Conservation (phyloP, 164 flowering plant species). For the Umbellularia californica region DNA sequence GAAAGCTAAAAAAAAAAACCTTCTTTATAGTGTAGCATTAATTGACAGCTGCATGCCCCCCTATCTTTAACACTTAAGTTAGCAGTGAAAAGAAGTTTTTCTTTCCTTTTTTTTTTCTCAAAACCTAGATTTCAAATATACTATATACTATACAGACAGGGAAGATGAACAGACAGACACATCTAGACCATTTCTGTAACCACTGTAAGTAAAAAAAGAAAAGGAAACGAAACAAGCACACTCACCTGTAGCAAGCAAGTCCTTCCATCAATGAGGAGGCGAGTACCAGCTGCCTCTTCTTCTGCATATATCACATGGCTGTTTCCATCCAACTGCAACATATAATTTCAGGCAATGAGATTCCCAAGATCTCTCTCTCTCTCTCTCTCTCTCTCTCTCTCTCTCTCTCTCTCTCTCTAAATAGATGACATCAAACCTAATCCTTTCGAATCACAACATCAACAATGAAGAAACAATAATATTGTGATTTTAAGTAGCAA, state of each 20-base stretch:
- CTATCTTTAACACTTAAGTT: not conserved
- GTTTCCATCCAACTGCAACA: constrained; percentile 91
- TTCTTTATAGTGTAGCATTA: not conserved
- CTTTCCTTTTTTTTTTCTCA: not conserved
- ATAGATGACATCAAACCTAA: too few species aligned
- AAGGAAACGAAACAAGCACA: constrained; percentile 4
- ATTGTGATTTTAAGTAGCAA: not conserved
- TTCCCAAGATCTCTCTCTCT: not conserved
- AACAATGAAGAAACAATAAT: not conserved
- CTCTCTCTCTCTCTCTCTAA: too few species aligned
- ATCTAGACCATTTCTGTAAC: not conserved
- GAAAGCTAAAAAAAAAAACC: not conserved
- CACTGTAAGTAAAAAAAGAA: not conserved
- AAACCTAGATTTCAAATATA: not conserved
- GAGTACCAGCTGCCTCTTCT: constrained; percentile 99
- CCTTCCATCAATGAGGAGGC: constrained; percentile 98
- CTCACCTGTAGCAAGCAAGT: constrained; percentile 97
- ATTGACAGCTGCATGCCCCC: not conserved
- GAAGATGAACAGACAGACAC: not conserved
- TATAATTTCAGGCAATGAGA: not conserved
- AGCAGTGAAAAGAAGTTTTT: not conserved
- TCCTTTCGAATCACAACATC: too few species aligned
- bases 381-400: too few species aligned
- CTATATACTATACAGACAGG: not conserved
- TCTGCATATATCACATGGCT: constrained; percentile 99